Conservation (phyloP, 805 yeast genomes). For the Metschnikowia koreensis region DNA sequence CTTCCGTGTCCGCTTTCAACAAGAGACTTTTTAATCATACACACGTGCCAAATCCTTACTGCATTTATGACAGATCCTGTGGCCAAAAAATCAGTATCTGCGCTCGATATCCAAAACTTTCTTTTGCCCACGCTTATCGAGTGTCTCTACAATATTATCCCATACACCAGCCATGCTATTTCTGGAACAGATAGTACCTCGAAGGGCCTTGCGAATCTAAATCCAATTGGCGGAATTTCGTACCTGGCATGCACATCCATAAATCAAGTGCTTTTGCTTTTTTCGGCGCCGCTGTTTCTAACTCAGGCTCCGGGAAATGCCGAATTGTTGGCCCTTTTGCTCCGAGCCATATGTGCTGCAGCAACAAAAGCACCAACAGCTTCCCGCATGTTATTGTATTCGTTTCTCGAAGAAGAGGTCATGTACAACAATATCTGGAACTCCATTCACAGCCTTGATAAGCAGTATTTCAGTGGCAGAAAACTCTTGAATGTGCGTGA, state of each 20-base stretch:
- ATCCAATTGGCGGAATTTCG: constrained; percentile 45
- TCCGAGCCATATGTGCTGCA: constrained; percentile 55
- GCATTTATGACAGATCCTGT: constrained; percentile 25
- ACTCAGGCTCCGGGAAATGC: constrained; percentile 43
- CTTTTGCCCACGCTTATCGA: constrained; percentile 52
- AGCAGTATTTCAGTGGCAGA: constrained; percentile 25
- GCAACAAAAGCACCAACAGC: constrained; percentile 50
- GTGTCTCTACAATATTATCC: constrained; percentile 59
- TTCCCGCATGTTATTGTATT: constrained; percentile 53
- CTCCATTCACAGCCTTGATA: constrained; percentile 29
- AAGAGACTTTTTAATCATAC: constrained; percentile 62
- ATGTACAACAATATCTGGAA: constrained; percentile 35
- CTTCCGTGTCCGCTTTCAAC: constrained; percentile 48
- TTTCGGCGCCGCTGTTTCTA: constrained; percentile 37
- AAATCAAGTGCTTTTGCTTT: constrained; percentile 41
- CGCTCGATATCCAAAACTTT: constrained; percentile 28
- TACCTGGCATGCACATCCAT: constrained; percentile 49
- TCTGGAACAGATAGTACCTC: constrained; percentile 20
- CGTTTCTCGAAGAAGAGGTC: constrained; percentile 43
- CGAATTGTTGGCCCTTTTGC: constrained; percentile 57
- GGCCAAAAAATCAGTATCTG: constrained; percentile 15
- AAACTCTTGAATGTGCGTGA: constrained; percentile 10
- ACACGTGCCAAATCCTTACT: constrained; percentile 36
- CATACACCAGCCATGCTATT: constrained; percentile 22
- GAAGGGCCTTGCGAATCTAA: constrained; percentile 28